phyloP scores from a whole-genome alignment of 768 basidiomycete species.

The Mycena rebaudengoi region DNA sequence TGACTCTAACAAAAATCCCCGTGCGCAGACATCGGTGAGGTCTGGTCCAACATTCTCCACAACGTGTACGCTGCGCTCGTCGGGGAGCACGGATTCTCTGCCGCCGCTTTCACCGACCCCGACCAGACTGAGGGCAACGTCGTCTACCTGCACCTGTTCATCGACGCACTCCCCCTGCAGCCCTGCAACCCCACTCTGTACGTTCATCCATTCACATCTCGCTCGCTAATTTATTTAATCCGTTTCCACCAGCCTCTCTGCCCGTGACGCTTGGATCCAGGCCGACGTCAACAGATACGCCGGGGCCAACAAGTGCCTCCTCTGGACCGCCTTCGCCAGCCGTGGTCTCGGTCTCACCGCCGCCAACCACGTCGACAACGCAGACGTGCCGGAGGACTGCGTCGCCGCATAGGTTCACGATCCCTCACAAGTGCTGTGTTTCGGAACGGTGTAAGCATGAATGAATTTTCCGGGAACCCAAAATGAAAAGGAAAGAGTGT shows the following conservation, averaged over 20 bases:
- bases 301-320: conserved; percentile 5
- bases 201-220: not conserved
- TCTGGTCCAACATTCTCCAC: conserved; percentile 19
- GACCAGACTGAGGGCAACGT: conserved; percentile 38
- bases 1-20: not conserved
- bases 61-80: conserved; percentile 15
- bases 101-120: conserved; percentile 3
- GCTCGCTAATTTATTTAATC: not conserved
- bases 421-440: no score
- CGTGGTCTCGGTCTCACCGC: conserved; percentile 3
- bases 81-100: not conserved
- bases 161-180: conserved; percentile 45
- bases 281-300: conserved; percentile 11
- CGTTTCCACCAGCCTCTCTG: not conserved
- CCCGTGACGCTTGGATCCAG: conserved; percentile 8
- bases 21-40: conserved; percentile 17
- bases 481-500: no score
- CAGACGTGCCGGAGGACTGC: not conserved
- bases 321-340: conserved; percentile 12
- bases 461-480: no score
- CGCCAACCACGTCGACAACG: not conserved
- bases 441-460: no score
- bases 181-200: conserved; percentile 36
- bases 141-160: conserved; percentile 45
- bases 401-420: no score